Evolutionary conservation across 768 basidiomycete genomes (phyloP), one percentile per base, ranked within the genome.

Genomic region (Goffeauzyma gilvescens): DNA sequence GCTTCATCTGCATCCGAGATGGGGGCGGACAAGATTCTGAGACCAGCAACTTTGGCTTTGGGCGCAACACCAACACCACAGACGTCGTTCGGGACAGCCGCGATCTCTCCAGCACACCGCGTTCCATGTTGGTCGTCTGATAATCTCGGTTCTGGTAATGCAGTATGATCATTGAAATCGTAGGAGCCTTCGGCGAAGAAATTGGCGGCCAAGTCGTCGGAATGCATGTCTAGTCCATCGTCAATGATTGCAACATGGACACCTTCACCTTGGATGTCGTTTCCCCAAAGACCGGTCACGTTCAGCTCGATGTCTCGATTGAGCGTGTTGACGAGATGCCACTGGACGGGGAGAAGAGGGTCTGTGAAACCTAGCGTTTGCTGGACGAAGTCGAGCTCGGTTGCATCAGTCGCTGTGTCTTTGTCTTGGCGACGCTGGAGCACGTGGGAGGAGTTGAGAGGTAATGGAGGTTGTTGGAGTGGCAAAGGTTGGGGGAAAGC

Each of bases 1-100:
- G 93, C 87, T 65, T 98, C 93, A 61, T 98, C 93, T 20, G 79
- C 75, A 62, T 98, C 93, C 1, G 86, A 78, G 51, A 98, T 93
- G 17, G 83, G 77, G 1, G 83, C 89, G 2, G 86, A 90, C 32
- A 98, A 75, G 50, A 98, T 98, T 40, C 93, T 81, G 32, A 96
- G 73, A 17, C 87, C 93, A 22, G 93, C 83, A 49, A 96, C 76
- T 53, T 82, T 83, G 33, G 87, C 79, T 2, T 78, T 68, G 59
- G 93, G 87, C 6, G 93, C 85, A 42, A 98, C 79, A 15, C 93
- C 93, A 13, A 96, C 69, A 24, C 93, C 93, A 55, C 93, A 98
- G 2, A 80, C 81, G 41, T 79, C 75, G 65, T 98, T 98, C 59
- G 81, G 83, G 12, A 71, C 76, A 1, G 93, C 93, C 17, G 83